These are phyloP conservation scores for Curvularia spicifera DNA, from an alignment of 2,329 filamentous ascomycete species.

Conservation along the genomic window DNA sequence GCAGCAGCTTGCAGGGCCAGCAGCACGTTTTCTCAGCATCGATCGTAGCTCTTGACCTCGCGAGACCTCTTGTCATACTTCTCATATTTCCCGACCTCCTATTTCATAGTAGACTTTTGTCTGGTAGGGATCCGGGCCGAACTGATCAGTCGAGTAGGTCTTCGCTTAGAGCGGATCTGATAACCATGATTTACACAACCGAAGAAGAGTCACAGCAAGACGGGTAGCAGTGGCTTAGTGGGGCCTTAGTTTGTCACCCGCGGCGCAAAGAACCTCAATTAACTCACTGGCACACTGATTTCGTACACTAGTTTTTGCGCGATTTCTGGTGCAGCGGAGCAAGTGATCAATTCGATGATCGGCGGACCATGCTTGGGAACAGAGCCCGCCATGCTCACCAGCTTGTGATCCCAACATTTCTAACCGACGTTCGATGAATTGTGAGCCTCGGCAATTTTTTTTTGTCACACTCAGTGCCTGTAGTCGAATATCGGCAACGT, in stretches of 20 bases:
- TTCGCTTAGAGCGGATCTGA: conserved; percentile 37
- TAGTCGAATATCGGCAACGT: not conserved
- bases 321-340: not conserved
- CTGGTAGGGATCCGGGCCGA: not conserved
- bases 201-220: conserved; percentile 18
- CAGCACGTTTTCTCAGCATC: conserved; percentile 7
- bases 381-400: not conserved
- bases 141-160: conserved; percentile 4
- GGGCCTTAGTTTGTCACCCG: conserved; percentile 1
- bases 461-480: not conserved
- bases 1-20: conserved; percentile 10
- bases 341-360: not conserved
- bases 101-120: not conserved
- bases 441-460: conserved; percentile 1
- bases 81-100: not conserved
- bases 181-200: conserved; percentile 24
- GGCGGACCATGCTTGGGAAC: not conserved
- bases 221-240: conserved; percentile 1
- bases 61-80: not conserved
- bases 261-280: conserved; percentile 11
- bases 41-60: conserved; percentile 12
- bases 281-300: not conserved
- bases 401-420: conserved; percentile 4
- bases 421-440: conserved; percentile 4
- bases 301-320: conserved; percentile 7